These are phyloP conservation scores for Themeda triandra DNA, from an alignment of 176 grass and related monocot species.

Conservation along the genomic window DNA sequence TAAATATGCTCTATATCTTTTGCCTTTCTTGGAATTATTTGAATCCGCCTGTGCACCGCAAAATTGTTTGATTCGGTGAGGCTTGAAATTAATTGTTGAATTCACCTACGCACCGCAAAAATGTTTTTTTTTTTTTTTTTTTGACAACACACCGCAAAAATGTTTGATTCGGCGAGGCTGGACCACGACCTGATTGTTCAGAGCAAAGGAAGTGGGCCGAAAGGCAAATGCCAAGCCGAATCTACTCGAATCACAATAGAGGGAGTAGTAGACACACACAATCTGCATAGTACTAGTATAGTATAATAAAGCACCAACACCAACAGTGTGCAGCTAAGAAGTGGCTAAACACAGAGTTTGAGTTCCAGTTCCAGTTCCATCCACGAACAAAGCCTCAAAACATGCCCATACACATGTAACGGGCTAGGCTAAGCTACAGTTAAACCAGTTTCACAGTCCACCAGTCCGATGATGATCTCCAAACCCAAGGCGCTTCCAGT, in stretches of 20 bases:
- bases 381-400: slow-evolving; percentile 1
- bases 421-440: not conserved
- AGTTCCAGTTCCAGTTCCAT: not conserved
- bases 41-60: not conserved
- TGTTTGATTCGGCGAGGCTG: not conserved
- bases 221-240: not conserved
- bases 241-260: not conserved
- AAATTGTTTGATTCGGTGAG: not conserved
- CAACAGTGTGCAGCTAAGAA: not conserved
- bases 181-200: not conserved
- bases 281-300: too few species aligned
- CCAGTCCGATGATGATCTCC: not conserved
- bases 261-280: not conserved
- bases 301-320: not conserved
- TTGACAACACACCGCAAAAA: too few species aligned
- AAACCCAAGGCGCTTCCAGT: not conserved
- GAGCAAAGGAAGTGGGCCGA: not conserved
- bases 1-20: not conserved
- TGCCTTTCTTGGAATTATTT: not conserved
- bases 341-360: not conserved
- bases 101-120: too few species aligned
- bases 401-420: not conserved
- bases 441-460: not conserved
- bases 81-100: not conserved
- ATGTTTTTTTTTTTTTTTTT: too few species aligned